phyloP scores from a whole-genome alignment of 2,329 filamentous ascomycete genomes.

The Gremmenia infestans region DNA sequence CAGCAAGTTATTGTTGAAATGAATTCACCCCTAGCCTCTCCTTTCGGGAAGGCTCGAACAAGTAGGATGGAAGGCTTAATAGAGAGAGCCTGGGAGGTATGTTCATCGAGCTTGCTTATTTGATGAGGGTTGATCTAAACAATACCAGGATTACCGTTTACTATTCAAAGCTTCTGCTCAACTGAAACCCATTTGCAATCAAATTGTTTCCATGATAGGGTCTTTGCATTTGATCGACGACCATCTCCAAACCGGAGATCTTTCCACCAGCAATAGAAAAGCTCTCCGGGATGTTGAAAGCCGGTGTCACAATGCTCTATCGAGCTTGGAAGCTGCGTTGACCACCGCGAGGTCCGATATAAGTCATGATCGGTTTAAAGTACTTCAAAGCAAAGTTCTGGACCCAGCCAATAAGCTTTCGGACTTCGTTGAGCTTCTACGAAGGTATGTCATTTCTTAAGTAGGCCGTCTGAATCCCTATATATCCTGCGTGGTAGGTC shows the following conservation, averaged over 20 bases:
- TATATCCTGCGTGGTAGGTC: too few species aligned
- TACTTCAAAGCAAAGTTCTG: constrained; percentile 2
- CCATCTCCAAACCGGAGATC: constrained; percentile 4
- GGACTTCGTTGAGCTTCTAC: constrained; percentile 10
- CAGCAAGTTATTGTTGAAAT: neutral
- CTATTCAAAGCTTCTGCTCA: constrained; percentile 7
- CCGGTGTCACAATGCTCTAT: constrained; percentile 5
- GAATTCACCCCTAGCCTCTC: neutral
- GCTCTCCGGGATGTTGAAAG: constrained; percentile 2
- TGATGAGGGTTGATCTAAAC: neutral
- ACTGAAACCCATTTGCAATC: constrained; percentile 6
- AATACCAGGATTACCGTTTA: constrained; percentile 6
- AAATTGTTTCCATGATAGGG: constrained; percentile 12
- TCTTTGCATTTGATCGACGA: constrained; percentile 7
- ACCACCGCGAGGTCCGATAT: constrained; percentile 1
- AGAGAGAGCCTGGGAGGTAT: constrained; percentile 6
- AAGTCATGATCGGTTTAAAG: constrained; percentile 3
- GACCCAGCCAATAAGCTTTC: constrained; percentile 9
- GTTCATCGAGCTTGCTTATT: neutral
- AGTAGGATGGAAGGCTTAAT: constrained; percentile 5
- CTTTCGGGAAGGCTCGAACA: neutral
- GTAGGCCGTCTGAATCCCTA: too few species aligned
- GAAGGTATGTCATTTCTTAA: constrained; percentile 10
- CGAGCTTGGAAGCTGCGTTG: constrained; percentile 7
- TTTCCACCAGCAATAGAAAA: constrained; percentile 3